Conservation (phyloP, 2,329 filamentous ascomycete genomes). For the Fusarium buharicum region DNA sequence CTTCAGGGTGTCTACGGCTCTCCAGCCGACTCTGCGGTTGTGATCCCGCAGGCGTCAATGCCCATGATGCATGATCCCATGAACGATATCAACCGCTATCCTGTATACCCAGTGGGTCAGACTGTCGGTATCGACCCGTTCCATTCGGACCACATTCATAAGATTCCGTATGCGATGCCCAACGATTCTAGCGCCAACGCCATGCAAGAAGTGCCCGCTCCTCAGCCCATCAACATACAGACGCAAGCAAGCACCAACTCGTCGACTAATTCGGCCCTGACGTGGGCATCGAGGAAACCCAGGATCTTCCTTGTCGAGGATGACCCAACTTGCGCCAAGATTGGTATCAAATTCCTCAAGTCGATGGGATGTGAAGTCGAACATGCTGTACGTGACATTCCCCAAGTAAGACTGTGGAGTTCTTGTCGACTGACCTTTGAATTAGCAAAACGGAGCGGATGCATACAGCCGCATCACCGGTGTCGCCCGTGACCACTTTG, state of each 20-base stretch:
- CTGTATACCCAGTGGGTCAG: conserved; percentile 91
- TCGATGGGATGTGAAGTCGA: conserved; percentile 75
- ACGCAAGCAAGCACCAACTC: conserved; percentile 37
- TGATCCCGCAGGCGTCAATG: conserved; percentile 56
- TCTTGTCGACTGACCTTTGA: conserved; percentile 23
- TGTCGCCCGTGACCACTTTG: conserved; percentile 61
- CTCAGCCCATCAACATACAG: conserved; percentile 47
- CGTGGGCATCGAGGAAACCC: conserved; percentile 73
- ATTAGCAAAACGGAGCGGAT: conserved; percentile 78
- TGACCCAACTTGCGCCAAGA: conserved; percentile 73
- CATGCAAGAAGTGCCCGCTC: conserved; percentile 55
- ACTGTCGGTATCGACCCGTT: conserved; percentile 95
- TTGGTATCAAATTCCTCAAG: conserved; percentile 73
- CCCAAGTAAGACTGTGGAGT: neutral
- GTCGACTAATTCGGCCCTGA: conserved; percentile 52
- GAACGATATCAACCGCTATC: conserved; percentile 65
- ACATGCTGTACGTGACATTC: conserved; percentile 65
- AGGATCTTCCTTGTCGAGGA: conserved; percentile 92
- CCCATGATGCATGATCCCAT: conserved; percentile 64
- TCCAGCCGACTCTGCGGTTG: conserved; percentile 62
- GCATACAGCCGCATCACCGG: conserved; percentile 84
- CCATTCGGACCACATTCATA: conserved; percentile 92
- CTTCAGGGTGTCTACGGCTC: conserved; percentile 65
- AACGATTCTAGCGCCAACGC: conserved; percentile 61
- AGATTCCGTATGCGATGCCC: conserved; percentile 84